A percentile compares a stretch with the other conserved stretches of the same genome.
phyloP scores from a whole-genome alignment of 2,329 filamentous ascomycete species.

The Immersiporthe knoxdaviesiana region DNA sequence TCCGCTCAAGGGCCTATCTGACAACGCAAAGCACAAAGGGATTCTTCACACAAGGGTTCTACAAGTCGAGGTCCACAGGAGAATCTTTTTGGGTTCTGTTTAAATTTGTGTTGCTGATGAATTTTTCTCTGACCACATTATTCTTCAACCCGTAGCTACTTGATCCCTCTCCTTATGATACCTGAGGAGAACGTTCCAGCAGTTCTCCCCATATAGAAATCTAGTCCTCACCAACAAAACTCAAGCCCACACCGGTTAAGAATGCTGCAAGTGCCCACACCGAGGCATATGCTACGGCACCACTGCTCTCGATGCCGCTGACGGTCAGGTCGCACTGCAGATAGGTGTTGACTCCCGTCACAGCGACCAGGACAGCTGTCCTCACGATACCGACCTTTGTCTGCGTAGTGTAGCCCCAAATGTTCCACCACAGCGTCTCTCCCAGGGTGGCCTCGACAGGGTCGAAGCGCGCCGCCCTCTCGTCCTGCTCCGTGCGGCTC shows the following conservation, averaged over 20 bases:
- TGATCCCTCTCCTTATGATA: constrained; percentile 1
- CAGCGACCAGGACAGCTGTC: constrained; percentile 61
- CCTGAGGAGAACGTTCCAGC: constrained; percentile 20
- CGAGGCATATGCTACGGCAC: constrained; percentile 72
- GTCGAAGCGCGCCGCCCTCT: constrained; percentile 59
- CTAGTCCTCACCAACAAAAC: constrained; percentile 55
- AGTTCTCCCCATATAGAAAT: background rate
- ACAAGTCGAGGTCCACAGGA: background rate
- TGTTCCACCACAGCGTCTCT: constrained; percentile 72
- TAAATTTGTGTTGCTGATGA: background rate
- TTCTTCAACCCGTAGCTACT: background rate
- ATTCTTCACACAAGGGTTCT: background rate
- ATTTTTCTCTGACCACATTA: background rate
- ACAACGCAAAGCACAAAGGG: background rate
- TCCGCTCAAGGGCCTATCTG: background rate
- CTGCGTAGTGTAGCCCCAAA: constrained; percentile 69
- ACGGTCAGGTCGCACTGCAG: constrained; percentile 69
- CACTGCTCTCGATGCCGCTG: constrained; percentile 68
- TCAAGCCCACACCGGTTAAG: constrained; percentile 60
- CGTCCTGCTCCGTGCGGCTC: constrained; percentile 52
- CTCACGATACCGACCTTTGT: constrained; percentile 67
- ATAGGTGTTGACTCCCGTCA: constrained; percentile 63
- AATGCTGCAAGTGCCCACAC: constrained; percentile 73
- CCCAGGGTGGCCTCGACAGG: constrained; percentile 65
- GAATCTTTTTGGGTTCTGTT: background rate